Base-by-base conservation (phyloP, 1,139 yeast genomes). In the Hemisphaericaspora subhashii region DNA sequence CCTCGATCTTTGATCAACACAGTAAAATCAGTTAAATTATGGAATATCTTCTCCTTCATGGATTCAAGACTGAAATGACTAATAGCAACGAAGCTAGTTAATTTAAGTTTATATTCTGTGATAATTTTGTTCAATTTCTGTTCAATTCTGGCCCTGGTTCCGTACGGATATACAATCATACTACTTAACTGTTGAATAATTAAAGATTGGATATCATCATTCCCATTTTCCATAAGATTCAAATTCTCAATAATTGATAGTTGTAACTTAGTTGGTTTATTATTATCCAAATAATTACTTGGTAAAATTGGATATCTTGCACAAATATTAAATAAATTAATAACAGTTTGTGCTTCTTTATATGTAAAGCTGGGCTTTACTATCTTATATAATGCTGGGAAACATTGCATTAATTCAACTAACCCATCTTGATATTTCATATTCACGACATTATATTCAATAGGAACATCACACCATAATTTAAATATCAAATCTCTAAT, bases 291-390 rank as follows among this genome's bases (percentile, higher is more conserved):
- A 24, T 45, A 51, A 39, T 62, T 65, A 13, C 67, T 72, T 5
- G 84, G 81, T 18, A 84, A 62, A 10, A 83, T 69, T 0, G 94
- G 92, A 54, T 82, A 85, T 40, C 85, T 66, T 1, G 83, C 77
- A 42, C 86, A 78, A 21, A 79, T 69, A 49, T 77, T 80, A 46
- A 84, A 71, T 8, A 74, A 62, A 15, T 60, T 57, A 32, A 83
- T 56, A 14, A 80, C 62, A 10, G 56, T 59, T 41, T 68, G 73
- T 26, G 75, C 60, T 50, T 72, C 72, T 2, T 57, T 50, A 5
- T 54, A 16, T 5, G 61, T 57, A 43, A 64, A 53, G 6, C 49
- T 57, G 3, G 52, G 60, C 22, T 54, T 52, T 11, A 71, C 52
- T 12, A 79, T 54, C 2, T 46, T 42, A 46, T 71, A 71, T 9